Conservation (phyloP, 164 flowering plant genomes). For the Aristolochia contorta region DNA sequence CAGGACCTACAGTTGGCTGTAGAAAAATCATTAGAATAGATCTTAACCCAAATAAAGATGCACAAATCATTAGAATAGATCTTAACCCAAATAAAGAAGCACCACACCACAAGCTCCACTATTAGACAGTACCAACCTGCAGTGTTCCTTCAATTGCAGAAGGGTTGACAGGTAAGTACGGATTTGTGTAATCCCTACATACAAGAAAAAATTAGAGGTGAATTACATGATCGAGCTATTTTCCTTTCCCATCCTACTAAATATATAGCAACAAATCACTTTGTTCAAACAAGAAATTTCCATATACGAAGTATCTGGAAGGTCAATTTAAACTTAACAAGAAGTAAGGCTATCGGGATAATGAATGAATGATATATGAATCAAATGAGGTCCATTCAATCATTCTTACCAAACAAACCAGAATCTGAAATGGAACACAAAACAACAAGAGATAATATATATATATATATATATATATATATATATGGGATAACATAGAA, state of each 20-base stretch:
- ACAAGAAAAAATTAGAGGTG: not conserved
- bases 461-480: too few relatives aligned
- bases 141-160: conserved; percentile 74
- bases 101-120: not conserved
- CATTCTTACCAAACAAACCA: too few relatives aligned
- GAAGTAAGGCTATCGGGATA: too few relatives aligned
- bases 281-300: not conserved
- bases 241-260: too few relatives aligned
- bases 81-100: not conserved
- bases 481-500: too few relatives aligned
- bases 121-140: conserved; percentile 36
- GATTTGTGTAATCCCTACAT: conserved; percentile 89
- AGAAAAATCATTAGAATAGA: conserved; percentile 16
- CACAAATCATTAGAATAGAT: conserved; percentile 12
- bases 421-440: too few relatives aligned
- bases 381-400: too few relatives aligned
- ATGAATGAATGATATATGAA: too few relatives aligned
- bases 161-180: conserved; percentile 82
- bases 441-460: too few relatives aligned
- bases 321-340: too few relatives aligned
- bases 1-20: conserved; percentile 70
- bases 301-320: not conserved
- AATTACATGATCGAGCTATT: too few relatives aligned
- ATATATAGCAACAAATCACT: not conserved
- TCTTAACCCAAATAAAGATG: not conserved